Percentiles rank a stretch among this genome's conserved stretches.
phyloP scores from a whole-genome alignment of 176 grass and related monocot species.

The Avena atlantica region DNA sequence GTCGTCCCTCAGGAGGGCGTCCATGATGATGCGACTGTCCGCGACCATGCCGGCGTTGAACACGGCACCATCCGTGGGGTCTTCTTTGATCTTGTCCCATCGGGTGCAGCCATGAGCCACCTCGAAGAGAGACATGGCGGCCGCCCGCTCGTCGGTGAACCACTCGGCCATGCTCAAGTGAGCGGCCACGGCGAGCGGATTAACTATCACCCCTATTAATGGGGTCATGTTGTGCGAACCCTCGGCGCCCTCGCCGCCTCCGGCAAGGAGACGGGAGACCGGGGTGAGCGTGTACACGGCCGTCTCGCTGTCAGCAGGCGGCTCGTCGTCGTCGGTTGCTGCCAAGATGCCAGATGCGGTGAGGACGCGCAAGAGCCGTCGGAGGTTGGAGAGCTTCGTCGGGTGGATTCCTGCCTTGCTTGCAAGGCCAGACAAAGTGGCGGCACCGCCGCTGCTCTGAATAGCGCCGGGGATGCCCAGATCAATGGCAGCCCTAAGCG shows the following conservation, averaged over 20 bases:
- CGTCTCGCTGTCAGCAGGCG: background rate
- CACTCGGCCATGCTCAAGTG: background rate
- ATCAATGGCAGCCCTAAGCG: background rate
- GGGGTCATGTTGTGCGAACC: no score
- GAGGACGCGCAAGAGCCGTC: background rate
- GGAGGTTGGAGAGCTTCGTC: background rate
- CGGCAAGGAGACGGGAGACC: background rate
- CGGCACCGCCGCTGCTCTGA: background rate
- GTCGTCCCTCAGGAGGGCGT: background rate
- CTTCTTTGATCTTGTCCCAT: background rate
- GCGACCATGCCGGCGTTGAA: conserved; percentile 43
- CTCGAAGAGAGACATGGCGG: background rate
- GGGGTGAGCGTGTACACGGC: background rate
- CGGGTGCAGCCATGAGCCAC: background rate
- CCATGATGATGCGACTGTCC: conserved; percentile 30
- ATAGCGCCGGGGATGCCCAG: background rate
- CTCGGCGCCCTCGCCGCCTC: background rate
- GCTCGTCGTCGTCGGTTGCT: background rate
- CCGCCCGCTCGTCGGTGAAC: conserved; percentile 1
- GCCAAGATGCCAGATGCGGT: background rate
- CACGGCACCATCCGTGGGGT: background rate
- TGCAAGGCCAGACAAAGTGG: background rate
- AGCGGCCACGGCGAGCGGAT: background rate
- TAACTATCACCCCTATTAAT: no score
- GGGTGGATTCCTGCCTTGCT: background rate